Conservation (phyloP, 139 green algal genomes). For the Coccomyxa sp. region DNA sequence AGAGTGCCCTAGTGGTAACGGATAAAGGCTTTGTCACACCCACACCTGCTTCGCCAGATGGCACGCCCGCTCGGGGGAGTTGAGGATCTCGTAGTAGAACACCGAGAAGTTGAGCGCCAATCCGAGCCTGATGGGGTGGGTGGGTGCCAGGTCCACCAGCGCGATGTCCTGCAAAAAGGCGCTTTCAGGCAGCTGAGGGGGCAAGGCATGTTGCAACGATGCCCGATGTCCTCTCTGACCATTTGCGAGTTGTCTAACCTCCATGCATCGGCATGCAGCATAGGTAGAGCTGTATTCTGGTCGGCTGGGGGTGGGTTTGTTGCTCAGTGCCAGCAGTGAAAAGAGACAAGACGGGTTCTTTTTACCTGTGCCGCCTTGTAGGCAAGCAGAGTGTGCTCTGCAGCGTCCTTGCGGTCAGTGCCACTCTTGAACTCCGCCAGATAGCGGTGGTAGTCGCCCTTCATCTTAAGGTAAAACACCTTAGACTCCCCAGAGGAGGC, state of each 20-base stretch:
- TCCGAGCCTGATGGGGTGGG: conserved; percentile 96
- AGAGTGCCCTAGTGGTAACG: too few relatives aligned
- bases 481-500: conserved; percentile 91
- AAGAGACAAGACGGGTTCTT: neutral
- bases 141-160: conserved; percentile 87
- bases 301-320: too few relatives aligned
- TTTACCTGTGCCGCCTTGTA: conserved; percentile 92
- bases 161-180: conserved; percentile 84
- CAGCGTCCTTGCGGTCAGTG: conserved; percentile 86
- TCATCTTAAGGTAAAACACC: conserved; percentile 98
- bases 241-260: too few relatives aligned
- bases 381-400: conserved; percentile 91
- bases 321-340: too few relatives aligned
- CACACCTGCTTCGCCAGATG: conserved; percentile 92
- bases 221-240: too few relatives aligned
- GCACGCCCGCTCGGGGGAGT: conserved; percentile 96
- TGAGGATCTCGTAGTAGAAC: conserved; percentile 99
- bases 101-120: conserved; percentile 99
- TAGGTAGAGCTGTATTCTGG: too few relatives aligned
- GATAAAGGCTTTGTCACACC: too few relatives aligned
- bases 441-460: conserved; percentile 98
- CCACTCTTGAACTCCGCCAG: conserved; percentile 97
- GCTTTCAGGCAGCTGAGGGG: too few relatives aligned
- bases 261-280: too few relatives aligned
- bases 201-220: too few relatives aligned